Evolutionary conservation across 2,329 filamentous ascomycete genomes (phyloP).

Genomic region (Alternaria arbusti): DNA sequence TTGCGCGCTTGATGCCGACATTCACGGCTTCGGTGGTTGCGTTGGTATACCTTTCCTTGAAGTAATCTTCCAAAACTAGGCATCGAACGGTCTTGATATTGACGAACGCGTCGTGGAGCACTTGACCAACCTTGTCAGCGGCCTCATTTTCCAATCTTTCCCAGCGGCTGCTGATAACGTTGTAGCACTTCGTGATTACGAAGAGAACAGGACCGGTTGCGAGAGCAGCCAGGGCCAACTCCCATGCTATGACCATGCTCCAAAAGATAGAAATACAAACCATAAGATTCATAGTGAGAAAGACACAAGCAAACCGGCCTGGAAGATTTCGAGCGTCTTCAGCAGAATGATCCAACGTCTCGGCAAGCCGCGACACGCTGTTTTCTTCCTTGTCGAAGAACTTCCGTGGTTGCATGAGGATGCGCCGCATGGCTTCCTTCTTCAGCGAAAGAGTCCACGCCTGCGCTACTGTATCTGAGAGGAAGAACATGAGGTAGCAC

Average conservation of each 20-base stretch:
- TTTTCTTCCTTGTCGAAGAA: slow-evolving; percentile 80
- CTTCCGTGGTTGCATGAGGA: slow-evolving; percentile 75
- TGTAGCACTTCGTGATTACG: slow-evolving; percentile 68
- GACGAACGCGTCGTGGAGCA: slow-evolving; percentile 76
- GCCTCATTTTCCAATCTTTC: slow-evolving; percentile 71
- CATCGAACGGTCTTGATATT: slow-evolving; percentile 81
- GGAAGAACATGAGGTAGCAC: slow-evolving; percentile 71
- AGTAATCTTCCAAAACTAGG: slow-evolving; percentile 75
- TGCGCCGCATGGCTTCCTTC: slow-evolving; percentile 68
- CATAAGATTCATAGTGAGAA: slow-evolving; percentile 72
- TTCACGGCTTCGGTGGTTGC: slow-evolving; percentile 61
- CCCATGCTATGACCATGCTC: slow-evolving; percentile 79
- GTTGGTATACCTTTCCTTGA: slow-evolving; percentile 66
- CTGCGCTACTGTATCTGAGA: slow-evolving; percentile 75
- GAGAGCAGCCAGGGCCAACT: slow-evolving; percentile 78
- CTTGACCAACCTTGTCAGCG: slow-evolving; percentile 63
- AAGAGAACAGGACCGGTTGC: slow-evolving; percentile 72
- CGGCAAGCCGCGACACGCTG: slow-evolving; percentile 67
- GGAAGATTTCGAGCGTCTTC: slow-evolving; percentile 88
- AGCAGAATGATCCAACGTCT: slow-evolving; percentile 78
- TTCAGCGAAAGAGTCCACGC: slow-evolving; percentile 78
- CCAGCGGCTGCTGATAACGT: slow-evolving; percentile 71
- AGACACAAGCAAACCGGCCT: slow-evolving; percentile 75
- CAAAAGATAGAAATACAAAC: slow-evolving; percentile 72
- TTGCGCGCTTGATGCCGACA: slow-evolving; percentile 70